A percentile compares a stretch with the other conserved stretches of the same genome.
Evolutionary conservation across 768 basidiomycete species (phyloP).

Genomic region (Podaxis sp.): DNA sequence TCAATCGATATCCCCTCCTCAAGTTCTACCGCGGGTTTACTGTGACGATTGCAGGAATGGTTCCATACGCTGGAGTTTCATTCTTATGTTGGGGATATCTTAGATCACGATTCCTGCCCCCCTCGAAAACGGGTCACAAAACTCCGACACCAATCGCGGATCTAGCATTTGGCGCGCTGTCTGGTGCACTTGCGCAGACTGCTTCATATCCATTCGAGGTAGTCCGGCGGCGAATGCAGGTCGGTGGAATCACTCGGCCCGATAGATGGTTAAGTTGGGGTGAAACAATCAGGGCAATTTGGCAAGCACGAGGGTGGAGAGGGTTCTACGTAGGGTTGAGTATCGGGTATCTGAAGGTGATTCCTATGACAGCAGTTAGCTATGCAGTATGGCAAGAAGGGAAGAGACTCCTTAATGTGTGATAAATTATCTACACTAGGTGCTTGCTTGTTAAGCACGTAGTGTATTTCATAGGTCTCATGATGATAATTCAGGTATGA

Average conservation of each 20-base stretch:
- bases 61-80: conserved; percentile 94
- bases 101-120: conserved; percentile 57
- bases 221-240: conserved; percentile 90
- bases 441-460: background rate
- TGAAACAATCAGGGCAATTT: conserved; percentile 74
- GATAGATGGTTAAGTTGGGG: conserved; percentile 77
- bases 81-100: conserved; percentile 91
- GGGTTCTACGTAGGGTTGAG: conserved; percentile 91
- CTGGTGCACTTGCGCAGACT: conserved; percentile 86
- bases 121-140: conserved; percentile 33
- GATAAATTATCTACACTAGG: conserved; percentile 15
- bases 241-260: conserved; percentile 80
- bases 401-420: conserved; percentile 55
- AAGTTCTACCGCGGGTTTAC: conserved; percentile 98
- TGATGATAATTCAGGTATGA: background rate
- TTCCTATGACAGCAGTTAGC: conserved; percentile 95
- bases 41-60: conserved; percentile 87
- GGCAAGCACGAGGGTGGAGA: conserved; percentile 67
- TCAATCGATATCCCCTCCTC: conserved; percentile 70
- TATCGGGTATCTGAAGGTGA: conserved; percentile 91
- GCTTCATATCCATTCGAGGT: conserved; percentile 95
- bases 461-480: background rate
- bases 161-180: conserved; percentile 80
- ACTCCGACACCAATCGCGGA: conserved; percentile 56
- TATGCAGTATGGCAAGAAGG: conserved; percentile 88